A percentile compares a stretch with the other conserved stretches of the same genome.
Evolutionary conservation across 2,329 filamentous ascomycete genomes (phyloP).

Genomic region (Alternaria alternata): DNA sequence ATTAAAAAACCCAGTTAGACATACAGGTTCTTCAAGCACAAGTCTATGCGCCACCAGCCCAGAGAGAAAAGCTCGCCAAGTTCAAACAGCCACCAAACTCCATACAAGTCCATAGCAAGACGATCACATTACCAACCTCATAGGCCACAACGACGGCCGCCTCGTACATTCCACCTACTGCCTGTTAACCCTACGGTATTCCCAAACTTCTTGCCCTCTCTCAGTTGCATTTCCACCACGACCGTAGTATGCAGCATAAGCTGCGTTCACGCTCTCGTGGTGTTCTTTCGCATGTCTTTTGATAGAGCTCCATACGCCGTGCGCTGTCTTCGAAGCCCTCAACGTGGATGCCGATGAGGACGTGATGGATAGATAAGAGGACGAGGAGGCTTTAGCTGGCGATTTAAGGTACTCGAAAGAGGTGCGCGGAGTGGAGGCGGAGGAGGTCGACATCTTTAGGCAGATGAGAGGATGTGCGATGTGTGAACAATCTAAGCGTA

Average conservation of each 20-base stretch:
- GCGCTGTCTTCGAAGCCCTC: constrained; percentile 11
- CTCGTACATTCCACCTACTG: not conserved
- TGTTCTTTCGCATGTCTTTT: constrained; percentile 32
- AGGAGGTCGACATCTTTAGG: constrained; percentile 19
- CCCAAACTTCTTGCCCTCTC: constrained; percentile 25
- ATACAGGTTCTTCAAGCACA: not conserved
- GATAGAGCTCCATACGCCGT: constrained; percentile 23
- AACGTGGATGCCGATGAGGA: constrained; percentile 6
- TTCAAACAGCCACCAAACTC: not conserved
- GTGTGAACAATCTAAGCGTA: not conserved
- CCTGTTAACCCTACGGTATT: constrained; percentile 22
- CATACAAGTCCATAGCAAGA: not conserved
- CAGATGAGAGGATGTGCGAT: not conserved
- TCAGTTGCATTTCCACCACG: constrained; percentile 2
- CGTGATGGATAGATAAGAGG: constrained; percentile 5
- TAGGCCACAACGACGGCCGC: not conserved
- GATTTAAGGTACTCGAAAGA: constrained; percentile 28
- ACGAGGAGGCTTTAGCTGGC: constrained; percentile 1
- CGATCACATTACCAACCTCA: not conserved
- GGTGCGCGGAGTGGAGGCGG: constrained; percentile 27
- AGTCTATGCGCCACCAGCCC: not conserved
- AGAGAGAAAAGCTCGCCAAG: not conserved
- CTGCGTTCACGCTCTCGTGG: constrained; percentile 30
- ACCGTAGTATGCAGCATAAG: constrained; percentile 34
- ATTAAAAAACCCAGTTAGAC: not conserved